These are phyloP conservation scores for Musa acuminata DNA, from an alignment of 176 grass and related monocot genomes.

Conservation along the genomic window DNA sequence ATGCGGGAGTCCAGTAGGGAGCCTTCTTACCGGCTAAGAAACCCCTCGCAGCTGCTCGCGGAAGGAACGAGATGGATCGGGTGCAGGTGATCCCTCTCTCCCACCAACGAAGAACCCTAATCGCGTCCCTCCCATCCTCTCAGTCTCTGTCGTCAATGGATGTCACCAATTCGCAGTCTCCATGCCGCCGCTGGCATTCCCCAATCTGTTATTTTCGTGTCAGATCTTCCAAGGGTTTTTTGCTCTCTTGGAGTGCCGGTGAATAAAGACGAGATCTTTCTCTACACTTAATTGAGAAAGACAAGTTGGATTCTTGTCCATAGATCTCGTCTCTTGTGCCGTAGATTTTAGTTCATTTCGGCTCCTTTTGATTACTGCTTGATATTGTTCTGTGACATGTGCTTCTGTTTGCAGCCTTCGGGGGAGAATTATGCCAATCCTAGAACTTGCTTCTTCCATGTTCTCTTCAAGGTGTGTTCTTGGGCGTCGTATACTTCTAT, in stretches of 20 bases:
- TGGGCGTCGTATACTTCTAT: background rate
- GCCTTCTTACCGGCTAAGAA: background rate
- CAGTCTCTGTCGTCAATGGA: background rate
- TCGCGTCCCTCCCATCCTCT: background rate
- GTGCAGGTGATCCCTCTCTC: background rate
- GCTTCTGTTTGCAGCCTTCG: constrained; percentile 30
- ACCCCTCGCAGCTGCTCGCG: background rate
- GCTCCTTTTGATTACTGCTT: background rate
- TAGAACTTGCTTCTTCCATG: constrained; percentile 90
- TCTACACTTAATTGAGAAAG: background rate
- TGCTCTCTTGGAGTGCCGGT: background rate
- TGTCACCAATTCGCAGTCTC: background rate
- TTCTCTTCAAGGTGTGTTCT: constrained; percentile 70
- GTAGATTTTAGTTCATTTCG: background rate
- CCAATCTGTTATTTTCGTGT: background rate
- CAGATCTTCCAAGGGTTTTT: background rate
- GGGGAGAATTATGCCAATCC: constrained; percentile 92
- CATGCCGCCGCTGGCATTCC: background rate
- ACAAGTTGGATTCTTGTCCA: background rate
- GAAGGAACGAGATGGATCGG: background rate
- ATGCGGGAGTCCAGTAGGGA: no score
- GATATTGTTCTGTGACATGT: background rate
- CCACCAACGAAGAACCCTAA: background rate
- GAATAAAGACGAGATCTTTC: background rate
- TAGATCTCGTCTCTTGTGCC: background rate